phyloP scores from a whole-genome alignment of 2,329 filamentous ascomycete species.

The Scytalidium lignicola region DNA sequence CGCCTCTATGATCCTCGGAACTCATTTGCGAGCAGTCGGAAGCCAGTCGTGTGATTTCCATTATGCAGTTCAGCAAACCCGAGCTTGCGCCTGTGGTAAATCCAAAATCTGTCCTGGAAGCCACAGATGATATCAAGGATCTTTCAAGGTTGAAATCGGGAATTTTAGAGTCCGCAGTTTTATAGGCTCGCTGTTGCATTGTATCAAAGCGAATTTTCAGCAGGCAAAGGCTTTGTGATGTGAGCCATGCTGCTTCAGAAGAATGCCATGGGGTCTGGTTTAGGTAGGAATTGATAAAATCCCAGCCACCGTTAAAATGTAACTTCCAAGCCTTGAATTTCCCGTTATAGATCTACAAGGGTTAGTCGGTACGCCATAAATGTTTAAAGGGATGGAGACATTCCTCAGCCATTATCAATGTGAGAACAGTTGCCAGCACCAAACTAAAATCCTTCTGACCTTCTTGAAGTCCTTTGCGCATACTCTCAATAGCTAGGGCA shows the following conservation, averaged over 20 bases:
- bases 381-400: not conserved
- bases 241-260: not conserved
- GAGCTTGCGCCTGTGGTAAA: not conserved
- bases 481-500: not conserved
- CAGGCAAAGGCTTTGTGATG: slow-evolving; percentile 1
- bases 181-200: not conserved
- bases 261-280: not conserved
- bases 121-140: not conserved
- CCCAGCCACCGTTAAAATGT: not conserved
- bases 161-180: not conserved
- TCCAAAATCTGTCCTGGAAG: not conserved
- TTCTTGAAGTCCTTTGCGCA: not conserved
- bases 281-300: not conserved
- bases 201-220: slow-evolving; percentile 3
- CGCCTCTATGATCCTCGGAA: not conserved
- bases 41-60: not conserved
- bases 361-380: not conserved
- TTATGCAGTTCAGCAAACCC: not conserved
- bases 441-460: not conserved
- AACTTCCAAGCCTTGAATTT: not conserved
- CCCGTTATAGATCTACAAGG: not conserved
- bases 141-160: not conserved
- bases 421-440: not conserved
- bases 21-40: not conserved
- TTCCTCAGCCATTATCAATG: not conserved